Conservation (phyloP, 2,329 filamentous ascomycete species). For the Grosmannia clavigera region DNA sequence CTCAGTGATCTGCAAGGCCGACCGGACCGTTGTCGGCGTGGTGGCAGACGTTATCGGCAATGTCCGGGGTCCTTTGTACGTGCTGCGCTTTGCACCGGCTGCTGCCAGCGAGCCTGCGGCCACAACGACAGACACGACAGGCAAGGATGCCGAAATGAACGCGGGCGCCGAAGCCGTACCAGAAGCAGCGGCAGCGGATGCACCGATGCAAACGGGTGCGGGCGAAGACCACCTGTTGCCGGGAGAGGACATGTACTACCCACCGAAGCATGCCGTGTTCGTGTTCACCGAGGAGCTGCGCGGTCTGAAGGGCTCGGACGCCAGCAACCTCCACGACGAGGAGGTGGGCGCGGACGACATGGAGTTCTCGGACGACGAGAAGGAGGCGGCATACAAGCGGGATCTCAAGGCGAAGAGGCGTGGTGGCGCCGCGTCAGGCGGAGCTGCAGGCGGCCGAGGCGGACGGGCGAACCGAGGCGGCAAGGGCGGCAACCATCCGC, state of each 20-base stretch:
- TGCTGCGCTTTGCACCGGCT: constrained; percentile 54
- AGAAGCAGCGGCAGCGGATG: neutral
- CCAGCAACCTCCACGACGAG: constrained; percentile 90
- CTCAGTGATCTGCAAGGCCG: constrained; percentile 67
- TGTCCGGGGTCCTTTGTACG: constrained; percentile 78
- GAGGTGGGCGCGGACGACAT: constrained; percentile 76
- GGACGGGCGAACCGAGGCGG: constrained; percentile 14
- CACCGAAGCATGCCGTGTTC: constrained; percentile 63
- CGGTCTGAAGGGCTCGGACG: constrained; percentile 76
- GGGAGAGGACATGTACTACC: constrained; percentile 66
- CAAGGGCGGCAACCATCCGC: constrained; percentile 17
- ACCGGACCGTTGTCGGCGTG: constrained; percentile 65
- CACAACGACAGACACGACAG: neutral
- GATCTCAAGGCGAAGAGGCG: constrained; percentile 54
- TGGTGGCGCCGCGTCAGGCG: constrained; percentile 30
- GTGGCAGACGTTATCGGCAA: constrained; percentile 79
- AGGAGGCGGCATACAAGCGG: constrained; percentile 71
- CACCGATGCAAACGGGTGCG: constrained; percentile 31
- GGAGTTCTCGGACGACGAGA: constrained; percentile 95
- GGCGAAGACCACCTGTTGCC: constrained; percentile 52
- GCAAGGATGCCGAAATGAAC: neutral
- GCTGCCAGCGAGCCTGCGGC: neutral
- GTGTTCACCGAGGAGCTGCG: constrained; percentile 79
- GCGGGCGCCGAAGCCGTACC: neutral
- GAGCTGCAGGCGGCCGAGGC: constrained; percentile 25